Conservation (phyloP, 768 basidiomycete species). For the Phanerochaete carnosa region DNA sequence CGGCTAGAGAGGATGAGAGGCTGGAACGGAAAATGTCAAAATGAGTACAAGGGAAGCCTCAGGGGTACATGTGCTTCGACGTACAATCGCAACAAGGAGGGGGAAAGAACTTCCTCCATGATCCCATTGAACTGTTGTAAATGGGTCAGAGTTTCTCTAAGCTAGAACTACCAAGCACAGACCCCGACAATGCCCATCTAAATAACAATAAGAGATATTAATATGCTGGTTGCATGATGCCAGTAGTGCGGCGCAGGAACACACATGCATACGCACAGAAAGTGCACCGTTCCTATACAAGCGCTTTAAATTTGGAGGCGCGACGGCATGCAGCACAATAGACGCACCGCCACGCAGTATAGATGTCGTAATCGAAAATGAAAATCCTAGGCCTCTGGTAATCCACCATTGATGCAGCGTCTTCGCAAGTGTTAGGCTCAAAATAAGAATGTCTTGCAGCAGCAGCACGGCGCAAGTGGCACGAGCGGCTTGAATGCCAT, state of each 20-base stretch:
- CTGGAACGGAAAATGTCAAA: not conserved
- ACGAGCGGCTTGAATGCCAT: not conserved
- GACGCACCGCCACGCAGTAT: not conserved
- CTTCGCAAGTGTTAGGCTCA: not conserved
- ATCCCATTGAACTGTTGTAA: not conserved
- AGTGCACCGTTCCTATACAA: not conserved
- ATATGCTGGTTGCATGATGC: not conserved
- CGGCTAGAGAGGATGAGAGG: not conserved
- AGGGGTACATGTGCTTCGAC: not conserved
- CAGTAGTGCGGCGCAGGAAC: no score
- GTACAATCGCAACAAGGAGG: not conserved
- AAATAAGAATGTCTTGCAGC: not conserved
- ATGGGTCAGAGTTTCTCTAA: not conserved
- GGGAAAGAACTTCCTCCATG: not conserved
- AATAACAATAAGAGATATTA: not conserved
- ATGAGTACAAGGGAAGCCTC: not conserved
- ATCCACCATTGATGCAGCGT: not conserved
- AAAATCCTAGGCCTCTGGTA: not conserved
- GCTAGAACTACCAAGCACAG: not conserved
- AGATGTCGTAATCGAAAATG: not conserved
- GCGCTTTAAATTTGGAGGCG: not conserved
- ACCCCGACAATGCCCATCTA: not conserved
- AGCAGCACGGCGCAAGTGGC: not conserved
- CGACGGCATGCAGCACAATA: not conserved
- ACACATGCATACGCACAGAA: not conserved